These are phyloP conservation scores for Sphaerostilbella broomeana DNA, from an alignment of 2,329 filamentous ascomycete genomes.

Conservation along the genomic window DNA sequence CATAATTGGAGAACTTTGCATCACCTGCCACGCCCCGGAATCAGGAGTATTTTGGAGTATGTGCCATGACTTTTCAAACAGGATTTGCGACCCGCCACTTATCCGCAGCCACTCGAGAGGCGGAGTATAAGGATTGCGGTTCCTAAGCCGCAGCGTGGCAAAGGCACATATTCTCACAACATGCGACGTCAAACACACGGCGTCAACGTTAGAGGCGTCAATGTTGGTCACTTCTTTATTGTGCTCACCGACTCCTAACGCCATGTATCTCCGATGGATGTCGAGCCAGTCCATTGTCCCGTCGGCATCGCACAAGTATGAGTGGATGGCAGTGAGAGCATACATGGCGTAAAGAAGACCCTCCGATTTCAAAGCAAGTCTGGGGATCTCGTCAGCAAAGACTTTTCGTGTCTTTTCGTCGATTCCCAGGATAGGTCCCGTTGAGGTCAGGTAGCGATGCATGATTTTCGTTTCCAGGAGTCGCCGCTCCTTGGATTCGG, in stretches of 20 bases:
- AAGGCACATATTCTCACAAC: slow-evolving; percentile 16
- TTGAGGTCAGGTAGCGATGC: slow-evolving; percentile 16
- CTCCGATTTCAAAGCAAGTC: slow-evolving; percentile 14
- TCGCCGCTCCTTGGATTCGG: slow-evolving; percentile 16
- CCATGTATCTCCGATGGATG: slow-evolving; percentile 15
- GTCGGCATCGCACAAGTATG: slow-evolving; percentile 9
- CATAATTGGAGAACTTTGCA: slow-evolving; percentile 13
- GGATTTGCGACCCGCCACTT: slow-evolving; percentile 14
- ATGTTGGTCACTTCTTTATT: slow-evolving; percentile 12
- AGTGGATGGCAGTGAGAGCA: slow-evolving; percentile 16
- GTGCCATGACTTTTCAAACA: slow-evolving; percentile 9
- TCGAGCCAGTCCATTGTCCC: slow-evolving; percentile 10
- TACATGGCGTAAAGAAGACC: slow-evolving; percentile 17
- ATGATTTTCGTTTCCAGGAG: slow-evolving; percentile 16
- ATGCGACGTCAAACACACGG: slow-evolving; percentile 14
- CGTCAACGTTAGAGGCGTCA: slow-evolving; percentile 9
- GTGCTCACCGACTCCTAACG: slow-evolving; percentile 16
- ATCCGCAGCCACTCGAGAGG: slow-evolving; percentile 17
- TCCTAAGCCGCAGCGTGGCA: slow-evolving; percentile 15
- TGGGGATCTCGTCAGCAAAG: slow-evolving; percentile 12
- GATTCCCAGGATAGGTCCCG: slow-evolving; percentile 12
- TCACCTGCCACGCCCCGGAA: slow-evolving; percentile 10
- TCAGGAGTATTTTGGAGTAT: slow-evolving; percentile 7
- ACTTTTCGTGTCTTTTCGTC: slow-evolving; percentile 14
- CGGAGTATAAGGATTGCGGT: slow-evolving; percentile 13